phyloP scores from a whole-genome alignment of 345 rosid species.

The Lumnitzera racemosa region DNA sequence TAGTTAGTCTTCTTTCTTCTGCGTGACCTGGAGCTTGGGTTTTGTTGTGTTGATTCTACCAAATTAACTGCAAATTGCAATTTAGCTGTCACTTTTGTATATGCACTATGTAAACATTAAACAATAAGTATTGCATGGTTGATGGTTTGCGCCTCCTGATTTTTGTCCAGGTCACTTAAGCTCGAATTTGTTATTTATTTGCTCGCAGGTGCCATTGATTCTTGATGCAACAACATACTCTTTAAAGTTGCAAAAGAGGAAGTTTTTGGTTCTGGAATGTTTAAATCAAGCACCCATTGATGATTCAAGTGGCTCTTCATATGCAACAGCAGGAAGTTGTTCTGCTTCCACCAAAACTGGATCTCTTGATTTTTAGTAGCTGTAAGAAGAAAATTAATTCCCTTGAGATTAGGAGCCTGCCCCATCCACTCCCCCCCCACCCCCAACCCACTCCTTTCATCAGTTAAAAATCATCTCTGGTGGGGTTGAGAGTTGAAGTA shows the following conservation, averaged over 20 bases:
- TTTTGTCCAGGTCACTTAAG: not conserved
- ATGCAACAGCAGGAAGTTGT: slow-evolving; percentile 62
- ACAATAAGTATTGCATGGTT: not conserved
- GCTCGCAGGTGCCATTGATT: slow-evolving; percentile 62
- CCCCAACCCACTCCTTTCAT: too few species aligned
- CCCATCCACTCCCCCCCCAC: too few species aligned
- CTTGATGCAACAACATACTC: slow-evolving; percentile 83
- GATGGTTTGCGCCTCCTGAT: not conserved
- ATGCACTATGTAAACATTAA: not conserved
- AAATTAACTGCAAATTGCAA: too few species aligned
- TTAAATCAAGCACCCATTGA: slow-evolving; percentile 94
- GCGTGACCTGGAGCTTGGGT: too few species aligned
- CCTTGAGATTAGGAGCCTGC: too few species aligned
- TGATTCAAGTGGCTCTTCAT: slow-evolving; percentile 80
- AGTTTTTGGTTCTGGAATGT: slow-evolving; percentile 70
- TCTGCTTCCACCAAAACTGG: slow-evolving; percentile 54
- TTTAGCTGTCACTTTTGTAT: not conserved
- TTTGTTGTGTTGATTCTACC: not conserved
- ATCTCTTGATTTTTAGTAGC: slow-evolving; percentile 54
- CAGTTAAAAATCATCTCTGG: too few species aligned
- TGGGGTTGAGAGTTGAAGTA: too few species aligned
- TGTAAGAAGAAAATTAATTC: too few species aligned
- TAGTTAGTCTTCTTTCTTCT: too few species aligned
- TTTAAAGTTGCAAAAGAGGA: slow-evolving; percentile 72
- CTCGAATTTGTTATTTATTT: not conserved